phyloP scores from a whole-genome alignment of 129 eudicot genomes.

The Heracleum sosnowskyi region DNA sequence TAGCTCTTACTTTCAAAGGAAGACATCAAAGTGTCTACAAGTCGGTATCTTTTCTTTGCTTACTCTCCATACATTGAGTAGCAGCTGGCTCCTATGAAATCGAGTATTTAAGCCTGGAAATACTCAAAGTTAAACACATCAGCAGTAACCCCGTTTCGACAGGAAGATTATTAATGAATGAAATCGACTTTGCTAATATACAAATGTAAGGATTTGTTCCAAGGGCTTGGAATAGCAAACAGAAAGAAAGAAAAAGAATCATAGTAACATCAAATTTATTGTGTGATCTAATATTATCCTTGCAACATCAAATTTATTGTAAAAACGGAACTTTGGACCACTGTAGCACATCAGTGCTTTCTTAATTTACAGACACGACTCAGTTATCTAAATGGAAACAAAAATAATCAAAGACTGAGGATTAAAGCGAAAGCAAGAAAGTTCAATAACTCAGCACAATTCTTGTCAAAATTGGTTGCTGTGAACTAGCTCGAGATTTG shows the following conservation, averaged over 20 bases:
- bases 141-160: not conserved
- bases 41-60: not conserved
- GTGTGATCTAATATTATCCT: too few species aligned
- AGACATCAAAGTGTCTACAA: not conserved
- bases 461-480: not conserved
- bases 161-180: not conserved
- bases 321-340: not conserved
- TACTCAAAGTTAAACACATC: not conserved
- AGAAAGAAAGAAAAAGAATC: too few species aligned
- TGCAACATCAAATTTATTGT: too few species aligned
- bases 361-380: not conserved
- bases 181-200: not conserved
- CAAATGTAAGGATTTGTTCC: not conserved
- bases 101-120: too few species aligned
- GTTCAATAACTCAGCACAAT: not conserved
- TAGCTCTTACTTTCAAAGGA: conserved; percentile 13
- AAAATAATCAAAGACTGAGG: not conserved
- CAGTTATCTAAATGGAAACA: not conserved
- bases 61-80: not conserved
- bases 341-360: not conserved
- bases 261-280: not conserved
- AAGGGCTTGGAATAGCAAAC: not conserved
- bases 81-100: not conserved
- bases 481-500: not conserved
- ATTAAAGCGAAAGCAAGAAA: not conserved